Base-by-base conservation (phyloP, 2,329 filamentous ascomycete species). In the Alternaria tenuissima region DNA sequence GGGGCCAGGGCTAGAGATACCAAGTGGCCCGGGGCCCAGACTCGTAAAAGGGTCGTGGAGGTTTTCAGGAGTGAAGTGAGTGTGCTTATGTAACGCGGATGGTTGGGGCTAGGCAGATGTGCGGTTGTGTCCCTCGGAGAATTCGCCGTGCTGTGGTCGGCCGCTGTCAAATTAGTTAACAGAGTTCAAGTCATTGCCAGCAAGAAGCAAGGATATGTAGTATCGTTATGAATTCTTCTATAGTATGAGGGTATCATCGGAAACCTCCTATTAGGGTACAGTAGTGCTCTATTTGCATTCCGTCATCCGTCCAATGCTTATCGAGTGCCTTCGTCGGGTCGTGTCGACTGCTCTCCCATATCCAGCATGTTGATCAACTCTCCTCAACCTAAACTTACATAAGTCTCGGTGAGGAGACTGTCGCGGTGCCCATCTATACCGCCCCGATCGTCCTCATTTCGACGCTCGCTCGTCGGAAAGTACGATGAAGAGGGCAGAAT, bases 151-250 rank as follows among this genome's bases (percentile, higher is more conserved):
- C 20, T 9, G 30, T 24, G 46, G 18, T 34, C 16, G 20, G 46
- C 32, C 14, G 22, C 20, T 49, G 16, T 26, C 22, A 34, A 12
- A 24, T 3, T 22, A 7, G 34, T 49, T n/a, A 38, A 4, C 22
- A 22, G 46, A 14, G 30, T 36, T 48, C 20, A 39, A 4, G 28
- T 53, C 14, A 32, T 34, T 34, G 18, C 16, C 38, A 42, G 38
- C 51, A 34, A 52, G n/a, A 41, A 30, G 49, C 30, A 26, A 24
- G 24, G 32, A 6, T 36, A 11, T 24, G 26, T 28, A 57, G 16
- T 46, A 56, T 60, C 52, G 54, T 60, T 52, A 52, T 56, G 41
- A 46, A 43, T 60, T 60, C 52, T 60, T 60, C 53, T 57, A 60
- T 57, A 42, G 46, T 22, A 55, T 49, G 44, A 57, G 57, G 57